phyloP scores from a whole-genome alignment of 129 eudicot genomes.

The Pulicaria dysenterica region DNA sequence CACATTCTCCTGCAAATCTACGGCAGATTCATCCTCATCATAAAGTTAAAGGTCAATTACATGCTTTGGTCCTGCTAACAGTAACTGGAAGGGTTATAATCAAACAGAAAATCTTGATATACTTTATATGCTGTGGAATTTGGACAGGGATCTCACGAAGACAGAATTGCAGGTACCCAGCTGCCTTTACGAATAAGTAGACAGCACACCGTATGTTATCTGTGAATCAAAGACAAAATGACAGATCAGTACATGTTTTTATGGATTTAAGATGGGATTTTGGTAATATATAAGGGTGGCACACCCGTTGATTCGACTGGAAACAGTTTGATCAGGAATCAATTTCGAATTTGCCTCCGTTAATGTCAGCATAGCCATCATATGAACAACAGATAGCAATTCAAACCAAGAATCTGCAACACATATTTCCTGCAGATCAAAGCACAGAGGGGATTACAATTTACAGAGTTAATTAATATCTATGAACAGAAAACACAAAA shows the following conservation, averaged over 20 bases:
- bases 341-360: conserved; percentile 65
- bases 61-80: conserved; percentile 10
- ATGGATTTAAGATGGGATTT: background rate
- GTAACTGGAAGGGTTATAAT: background rate
- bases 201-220: conserved; percentile 79
- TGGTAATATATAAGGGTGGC: background rate
- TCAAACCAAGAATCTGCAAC: conserved; percentile 76
- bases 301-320: conserved; percentile 66
- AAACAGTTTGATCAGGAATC: conserved; percentile 46
- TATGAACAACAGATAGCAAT: conserved; percentile 77
- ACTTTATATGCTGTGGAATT: conserved; percentile 73
- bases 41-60: conserved; percentile 12
- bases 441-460: conserved; percentile 13
- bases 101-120: conserved; percentile 10
- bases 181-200: conserved; percentile 82
- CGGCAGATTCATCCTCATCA: conserved; percentile 68
- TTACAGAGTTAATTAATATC: background rate
- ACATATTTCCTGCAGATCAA: conserved; percentile 63
- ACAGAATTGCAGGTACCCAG: conserved; percentile 78
- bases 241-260: background rate
- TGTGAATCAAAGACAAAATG: conserved; percentile 24
- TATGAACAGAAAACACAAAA: background rate
- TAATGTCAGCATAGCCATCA: conserved; percentile 78
- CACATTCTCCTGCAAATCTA: conserved; percentile 69
- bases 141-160: conserved; percentile 52